Evolutionary conservation across 192 early-diverging fungal species (phyloP), one percentile per base, ranked within the genome.

Genomic region (Podila epicladia): DNA sequence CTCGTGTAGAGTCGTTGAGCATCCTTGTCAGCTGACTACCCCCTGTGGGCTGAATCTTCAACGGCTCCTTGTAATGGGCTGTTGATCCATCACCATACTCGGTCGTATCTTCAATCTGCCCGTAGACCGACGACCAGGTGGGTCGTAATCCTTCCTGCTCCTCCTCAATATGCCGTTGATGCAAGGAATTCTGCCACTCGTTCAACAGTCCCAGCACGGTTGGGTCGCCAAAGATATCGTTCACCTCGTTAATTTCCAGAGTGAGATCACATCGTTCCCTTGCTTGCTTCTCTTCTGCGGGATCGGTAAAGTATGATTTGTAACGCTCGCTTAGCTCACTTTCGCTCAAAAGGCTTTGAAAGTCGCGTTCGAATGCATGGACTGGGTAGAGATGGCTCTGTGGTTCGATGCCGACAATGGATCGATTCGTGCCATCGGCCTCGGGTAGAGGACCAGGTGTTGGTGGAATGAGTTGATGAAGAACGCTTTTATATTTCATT

Each of bases 81-180:
- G 68, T 60, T 2, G 77, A 58, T 13, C 35, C 31, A n/a, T 80
- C 77, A 2, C 77, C 77, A 53, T 48, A 50, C 29, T 80, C 77
- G 11, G 64, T 69, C 6, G 68, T 53, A 3, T 69, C 71, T 5
- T 68, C 77, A 2, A 58, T 66, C 31, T 67, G 62, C 1, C 77
- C 77, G 38, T 60, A 80, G 15, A 69, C 45, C 7, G 77, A 73
- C 2, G 65, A 45, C 77, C 77, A 80, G 1, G 71, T 73, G 11
- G 77, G 77, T 9, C 77, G 77, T 51, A 80, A 22, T 28, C 26
- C 5, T 31, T 55, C 8, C 31, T 67, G 64, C 35, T 29, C 29
- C 8, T 9, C 15, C 15, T 68, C 38, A 8, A 53, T 51, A 32
- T 26, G 35, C 9, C 29, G 13, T 9, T 37, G 5, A 12, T 67